phyloP scores from a whole-genome alignment of 2,329 filamentous ascomycete genomes.

The Didymella keratinophila region DNA sequence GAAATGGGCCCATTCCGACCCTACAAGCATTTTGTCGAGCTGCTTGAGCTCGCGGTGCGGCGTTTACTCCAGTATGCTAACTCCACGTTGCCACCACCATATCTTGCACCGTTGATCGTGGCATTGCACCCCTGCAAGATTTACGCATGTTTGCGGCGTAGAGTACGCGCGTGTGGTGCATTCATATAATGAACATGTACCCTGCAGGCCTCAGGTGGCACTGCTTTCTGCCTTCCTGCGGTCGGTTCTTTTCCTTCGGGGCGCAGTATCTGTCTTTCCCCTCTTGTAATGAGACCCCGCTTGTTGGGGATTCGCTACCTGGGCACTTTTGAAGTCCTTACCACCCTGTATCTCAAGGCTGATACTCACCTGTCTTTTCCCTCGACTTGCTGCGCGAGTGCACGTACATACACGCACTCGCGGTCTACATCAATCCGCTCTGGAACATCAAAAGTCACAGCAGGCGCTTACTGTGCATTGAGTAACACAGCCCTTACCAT shows the following conservation, averaged over 20 bases:
- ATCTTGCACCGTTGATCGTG: conserved; percentile 6
- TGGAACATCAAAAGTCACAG: conserved; percentile 17
- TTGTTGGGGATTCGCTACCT: conserved; percentile 29
- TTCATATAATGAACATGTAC: conserved; percentile 44
- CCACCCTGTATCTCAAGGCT: conserved; percentile 16
- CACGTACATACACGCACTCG: conserved; percentile 6
- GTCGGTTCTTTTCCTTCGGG: conserved; percentile 30
- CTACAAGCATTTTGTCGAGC: conserved; percentile 16
- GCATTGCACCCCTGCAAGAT: conserved; percentile 14
- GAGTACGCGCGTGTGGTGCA: conserved; percentile 36
- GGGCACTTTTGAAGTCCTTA: conserved; percentile 19
- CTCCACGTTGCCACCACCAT: conserved; percentile 19
- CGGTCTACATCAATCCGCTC: conserved; percentile 6
- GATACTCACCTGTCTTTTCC: conserved; percentile 9
- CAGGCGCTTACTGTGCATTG: conserved; percentile 18
- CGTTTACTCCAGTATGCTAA: conserved; percentile 12
- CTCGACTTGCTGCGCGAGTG: background rate
- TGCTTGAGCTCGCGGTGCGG: conserved; percentile 7
- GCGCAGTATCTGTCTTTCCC: conserved; percentile 32
- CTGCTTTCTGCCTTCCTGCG: conserved; percentile 36
- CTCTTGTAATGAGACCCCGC: conserved; percentile 24
- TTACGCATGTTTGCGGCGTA: conserved; percentile 33
- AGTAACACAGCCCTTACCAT: conserved; percentile 23
- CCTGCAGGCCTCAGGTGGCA: conserved; percentile 44
- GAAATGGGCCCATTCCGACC: conserved; percentile 11